Evolutionary conservation across 2,329 filamentous ascomycete species (phyloP).

Genomic region (Diaporthe capsici): DNA sequence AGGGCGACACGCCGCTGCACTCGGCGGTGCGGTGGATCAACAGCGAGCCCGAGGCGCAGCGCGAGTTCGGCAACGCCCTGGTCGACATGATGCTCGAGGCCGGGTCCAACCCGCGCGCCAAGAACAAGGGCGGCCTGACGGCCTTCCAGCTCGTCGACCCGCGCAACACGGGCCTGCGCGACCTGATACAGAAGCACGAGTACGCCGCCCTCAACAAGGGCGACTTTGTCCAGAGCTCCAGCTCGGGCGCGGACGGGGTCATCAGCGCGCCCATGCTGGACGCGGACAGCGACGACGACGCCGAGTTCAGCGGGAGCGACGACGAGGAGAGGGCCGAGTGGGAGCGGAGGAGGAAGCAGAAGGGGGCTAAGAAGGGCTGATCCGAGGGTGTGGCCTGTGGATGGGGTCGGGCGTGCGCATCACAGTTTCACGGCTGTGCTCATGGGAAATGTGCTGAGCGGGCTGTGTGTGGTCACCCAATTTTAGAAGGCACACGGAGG

Average conservation of each 20-base stretch:
- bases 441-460: neutral
- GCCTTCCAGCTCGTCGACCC: slow-evolving; percentile 82
- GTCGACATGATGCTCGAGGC: slow-evolving; percentile 88
- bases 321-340: slow-evolving; percentile 75
- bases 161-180: slow-evolving; percentile 71
- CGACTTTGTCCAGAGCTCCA: slow-evolving; percentile 64
- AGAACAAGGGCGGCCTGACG: slow-evolving; percentile 81
- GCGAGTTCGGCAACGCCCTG: slow-evolving; percentile 75
- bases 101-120: slow-evolving; percentile 70
- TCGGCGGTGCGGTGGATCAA: slow-evolving; percentile 84
- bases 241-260: slow-evolving; percentile 42
- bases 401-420: neutral
- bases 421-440: neutral
- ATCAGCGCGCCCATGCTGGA: slow-evolving; percentile 47
- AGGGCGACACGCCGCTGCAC: slow-evolving; percentile 85
- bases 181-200: slow-evolving; percentile 79
- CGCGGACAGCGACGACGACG: slow-evolving; percentile 65
- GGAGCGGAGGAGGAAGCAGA: slow-evolving; percentile 66
- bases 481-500: slow-evolving; percentile 36
- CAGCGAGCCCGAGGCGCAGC: slow-evolving; percentile 72
- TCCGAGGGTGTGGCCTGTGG: neutral
- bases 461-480: slow-evolving; percentile 26
- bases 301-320: slow-evolving; percentile 75
- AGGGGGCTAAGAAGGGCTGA: slow-evolving; percentile 52
- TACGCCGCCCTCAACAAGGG: slow-evolving; percentile 72